phyloP scores from a whole-genome alignment of 192 early-diverging fungal genomes.

The Rhizophagus prolifer region DNA sequence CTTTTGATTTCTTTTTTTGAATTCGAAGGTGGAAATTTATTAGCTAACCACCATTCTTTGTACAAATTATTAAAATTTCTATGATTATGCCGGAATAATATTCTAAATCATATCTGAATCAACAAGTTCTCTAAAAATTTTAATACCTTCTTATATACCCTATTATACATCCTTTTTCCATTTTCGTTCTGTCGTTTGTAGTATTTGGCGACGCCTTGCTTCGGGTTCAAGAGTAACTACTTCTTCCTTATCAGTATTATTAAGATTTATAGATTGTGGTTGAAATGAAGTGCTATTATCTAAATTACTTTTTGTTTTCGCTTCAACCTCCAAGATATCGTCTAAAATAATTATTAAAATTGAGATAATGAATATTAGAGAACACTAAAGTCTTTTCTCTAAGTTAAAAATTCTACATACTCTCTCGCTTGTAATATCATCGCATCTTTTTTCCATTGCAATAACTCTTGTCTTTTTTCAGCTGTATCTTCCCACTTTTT shows the following conservation, averaged over 20 bases:
- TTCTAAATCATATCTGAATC: background rate
- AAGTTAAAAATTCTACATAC: conserved; percentile 40
- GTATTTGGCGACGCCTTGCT: background rate
- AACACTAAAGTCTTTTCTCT: background rate
- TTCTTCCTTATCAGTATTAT: background rate
- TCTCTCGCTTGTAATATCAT: conserved; percentile 72
- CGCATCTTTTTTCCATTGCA: conserved; percentile 64
- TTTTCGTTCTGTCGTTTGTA: background rate
- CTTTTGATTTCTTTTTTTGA: too few relatives aligned
- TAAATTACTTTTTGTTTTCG: background rate
- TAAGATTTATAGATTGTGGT: background rate
- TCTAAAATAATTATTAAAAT: background rate
- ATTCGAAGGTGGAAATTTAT: background rate
- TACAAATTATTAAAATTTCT: background rate
- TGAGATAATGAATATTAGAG: background rate
- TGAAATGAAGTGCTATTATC: background rate
- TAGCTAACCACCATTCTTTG: background rate
- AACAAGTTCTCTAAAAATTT: background rate
- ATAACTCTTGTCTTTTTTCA: conserved; percentile 58
- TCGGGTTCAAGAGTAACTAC: background rate
- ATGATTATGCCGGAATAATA: background rate
- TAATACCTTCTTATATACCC: background rate
- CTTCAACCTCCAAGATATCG: background rate
- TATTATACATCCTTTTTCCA: background rate
- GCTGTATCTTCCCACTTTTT: conserved; percentile 63